Evolutionary conservation across 768 basidiomycete species (phyloP).

Genomic region (Boletales sp.): DNA sequence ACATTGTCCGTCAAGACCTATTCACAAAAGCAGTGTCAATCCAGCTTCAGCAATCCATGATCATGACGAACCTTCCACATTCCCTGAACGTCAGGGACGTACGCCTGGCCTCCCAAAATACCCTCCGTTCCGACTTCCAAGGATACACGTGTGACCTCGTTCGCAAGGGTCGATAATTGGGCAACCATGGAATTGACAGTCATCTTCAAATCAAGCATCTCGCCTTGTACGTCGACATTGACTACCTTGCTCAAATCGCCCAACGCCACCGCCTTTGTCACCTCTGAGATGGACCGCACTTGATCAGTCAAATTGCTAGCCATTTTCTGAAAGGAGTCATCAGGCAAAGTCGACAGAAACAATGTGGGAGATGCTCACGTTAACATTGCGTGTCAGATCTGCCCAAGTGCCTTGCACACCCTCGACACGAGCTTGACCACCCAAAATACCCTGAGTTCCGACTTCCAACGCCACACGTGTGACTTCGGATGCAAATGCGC

Average conservation of each 20-base stretch:
- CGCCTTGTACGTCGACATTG: constrained; percentile 90
- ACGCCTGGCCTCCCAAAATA: constrained; percentile 90
- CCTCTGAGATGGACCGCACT: constrained; percentile 89
- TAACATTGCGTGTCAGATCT: constrained; percentile 85
- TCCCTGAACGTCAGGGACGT: constrained; percentile 88
- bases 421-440: constrained; percentile 86
- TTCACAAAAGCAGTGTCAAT: constrained; percentile 10
- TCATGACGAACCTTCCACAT: constrained; percentile 75
- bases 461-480: constrained; percentile 85
- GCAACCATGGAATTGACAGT: constrained; percentile 79
- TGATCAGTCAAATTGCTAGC: constrained; percentile 81
- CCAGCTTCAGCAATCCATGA: background rate
- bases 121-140: constrained; percentile 92
- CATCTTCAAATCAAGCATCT: constrained; percentile 84
- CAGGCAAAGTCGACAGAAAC: background rate
- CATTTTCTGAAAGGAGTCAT: constrained; percentile 62
- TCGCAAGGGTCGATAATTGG: constrained; percentile 68
- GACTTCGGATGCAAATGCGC: constrained; percentile 82
- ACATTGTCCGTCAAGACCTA: constrained; percentile 74
- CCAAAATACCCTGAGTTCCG: constrained; percentile 86
- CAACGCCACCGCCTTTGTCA: constrained; percentile 71
- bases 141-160: constrained; percentile 87
- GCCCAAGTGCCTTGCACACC: constrained; percentile 95
- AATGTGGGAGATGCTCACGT: constrained; percentile 42
- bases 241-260: constrained; percentile 84